phyloP scores from a whole-genome alignment of 345 rosid species.

The Jatropha curcas region DNA sequence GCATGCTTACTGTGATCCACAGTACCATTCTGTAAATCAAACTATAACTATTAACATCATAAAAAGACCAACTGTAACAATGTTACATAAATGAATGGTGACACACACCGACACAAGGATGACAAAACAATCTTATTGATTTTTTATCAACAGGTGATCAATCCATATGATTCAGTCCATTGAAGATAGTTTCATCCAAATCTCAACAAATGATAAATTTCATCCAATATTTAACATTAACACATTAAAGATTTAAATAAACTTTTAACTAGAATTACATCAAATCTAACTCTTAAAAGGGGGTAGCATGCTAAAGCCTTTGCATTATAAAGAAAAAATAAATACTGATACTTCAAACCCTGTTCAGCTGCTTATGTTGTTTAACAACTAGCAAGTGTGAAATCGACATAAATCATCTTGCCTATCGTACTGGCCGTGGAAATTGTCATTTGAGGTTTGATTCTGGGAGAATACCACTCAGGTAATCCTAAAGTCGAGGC shows the following conservation, averaged over 20 bases:
- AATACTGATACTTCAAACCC: neutral
- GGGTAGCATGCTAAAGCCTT: neutral
- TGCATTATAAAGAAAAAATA: neutral
- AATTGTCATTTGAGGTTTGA: neutral
- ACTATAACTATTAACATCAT: neutral
- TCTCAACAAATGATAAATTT: too few species aligned
- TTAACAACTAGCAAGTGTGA: neutral
- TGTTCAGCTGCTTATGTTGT: neutral
- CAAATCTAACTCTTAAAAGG: neutral
- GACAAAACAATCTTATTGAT: neutral
- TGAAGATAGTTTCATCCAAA: neutral
- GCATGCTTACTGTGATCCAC: slow-evolving; percentile 11
- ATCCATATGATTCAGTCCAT: neutral
- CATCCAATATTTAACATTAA: neutral
- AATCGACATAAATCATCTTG: neutral
- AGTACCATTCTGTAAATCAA: slow-evolving; percentile 33
- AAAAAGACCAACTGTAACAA: neutral
- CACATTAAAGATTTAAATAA: neutral
- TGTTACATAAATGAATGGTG: neutral
- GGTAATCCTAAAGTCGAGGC: too few species aligned
- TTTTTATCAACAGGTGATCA: neutral
- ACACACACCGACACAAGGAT: neutral
- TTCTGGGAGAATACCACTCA: neutral
- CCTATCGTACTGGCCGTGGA: neutral
- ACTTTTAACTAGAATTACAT: neutral